A percentile compares a stretch with the other conserved stretches of the same genome.
Evolutionary conservation across 805 yeast genomes (phyloP).

Genomic region (Maudiozyma barnettii): DNA sequence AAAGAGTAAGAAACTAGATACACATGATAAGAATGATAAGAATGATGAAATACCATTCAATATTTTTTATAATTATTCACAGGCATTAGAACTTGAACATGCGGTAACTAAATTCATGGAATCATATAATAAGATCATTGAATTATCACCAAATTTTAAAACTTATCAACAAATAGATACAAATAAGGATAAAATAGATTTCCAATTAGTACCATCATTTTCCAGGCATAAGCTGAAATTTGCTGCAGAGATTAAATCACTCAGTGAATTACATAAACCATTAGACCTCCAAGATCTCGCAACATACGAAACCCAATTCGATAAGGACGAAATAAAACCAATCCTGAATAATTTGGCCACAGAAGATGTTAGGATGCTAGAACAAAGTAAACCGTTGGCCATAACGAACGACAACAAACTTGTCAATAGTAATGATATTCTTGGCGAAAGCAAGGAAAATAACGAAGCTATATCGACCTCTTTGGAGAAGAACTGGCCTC

Average conservation of each 20-base stretch:
- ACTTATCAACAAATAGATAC: conserved; percentile 31
- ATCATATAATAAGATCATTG: conserved; percentile 40
- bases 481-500: conserved; percentile 39
- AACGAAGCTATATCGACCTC: conserved; percentile 12
- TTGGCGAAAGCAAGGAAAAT: conserved; percentile 15
- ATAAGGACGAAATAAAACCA: conserved; percentile 11
- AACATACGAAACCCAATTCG: conserved; percentile 29
- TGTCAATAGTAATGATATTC: not conserved
- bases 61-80: conserved; percentile 12
- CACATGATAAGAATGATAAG: not conserved
- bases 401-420: conserved; percentile 4
- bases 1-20: conserved; percentile 1
- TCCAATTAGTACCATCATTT: conserved; percentile 41
- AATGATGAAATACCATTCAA: not conserved
- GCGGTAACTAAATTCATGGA: conserved; percentile 45
- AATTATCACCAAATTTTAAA: conserved; percentile 46
- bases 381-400: conserved; percentile 3
- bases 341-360: conserved; percentile 12
- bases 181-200: conserved; percentile 25
- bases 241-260: conserved; percentile 50
- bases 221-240: conserved; percentile 46
- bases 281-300: conserved; percentile 47
- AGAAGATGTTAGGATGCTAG: conserved; percentile 13
- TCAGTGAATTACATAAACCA: conserved; percentile 41
- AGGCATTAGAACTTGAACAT: conserved; percentile 38